Evolutionary conservation across 2,329 filamentous ascomycete species (phyloP).

Genomic region (Neophaeococcomyces mojaviensis): DNA sequence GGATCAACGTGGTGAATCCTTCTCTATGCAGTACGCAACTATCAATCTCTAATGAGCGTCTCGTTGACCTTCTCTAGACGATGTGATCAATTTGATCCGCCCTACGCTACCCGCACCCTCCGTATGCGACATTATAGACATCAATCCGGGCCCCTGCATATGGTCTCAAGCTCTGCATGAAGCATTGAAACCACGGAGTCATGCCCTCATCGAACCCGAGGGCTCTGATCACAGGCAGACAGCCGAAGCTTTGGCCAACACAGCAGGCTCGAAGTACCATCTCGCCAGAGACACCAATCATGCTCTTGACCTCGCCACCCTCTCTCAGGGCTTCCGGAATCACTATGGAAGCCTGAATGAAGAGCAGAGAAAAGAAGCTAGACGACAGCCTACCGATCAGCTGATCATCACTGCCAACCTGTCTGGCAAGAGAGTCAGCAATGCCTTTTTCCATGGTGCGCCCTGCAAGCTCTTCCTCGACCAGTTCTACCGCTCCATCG

Average conservation of each 20-base stretch:
- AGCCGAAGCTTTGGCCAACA: slow-evolving; percentile 51
- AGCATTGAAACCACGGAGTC: slow-evolving; percentile 66
- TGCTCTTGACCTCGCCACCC: slow-evolving; percentile 31
- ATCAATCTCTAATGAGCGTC: no score
- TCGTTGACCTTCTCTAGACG: slow-evolving; percentile 32
- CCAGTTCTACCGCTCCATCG: slow-evolving; percentile 55
- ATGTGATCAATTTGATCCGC: slow-evolving; percentile 62
- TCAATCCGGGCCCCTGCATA: slow-evolving; percentile 72
- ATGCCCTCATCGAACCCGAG: slow-evolving; percentile 75
- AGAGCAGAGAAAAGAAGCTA: slow-evolving; percentile 33
- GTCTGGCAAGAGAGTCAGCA: slow-evolving; percentile 27
- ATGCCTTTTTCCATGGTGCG: slow-evolving; percentile 50
- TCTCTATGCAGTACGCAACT: no score
- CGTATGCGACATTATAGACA: slow-evolving; percentile 78
- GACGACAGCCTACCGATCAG: slow-evolving; percentile 55
- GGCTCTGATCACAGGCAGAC: slow-evolving; percentile 50
- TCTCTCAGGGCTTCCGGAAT: slow-evolving; percentile 18
- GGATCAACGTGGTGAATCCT: neutral
- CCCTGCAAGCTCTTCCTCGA: slow-evolving; percentile 45
- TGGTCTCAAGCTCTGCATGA: slow-evolving; percentile 74
- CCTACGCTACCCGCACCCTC: slow-evolving; percentile 60
- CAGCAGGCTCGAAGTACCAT: slow-evolving; percentile 34
- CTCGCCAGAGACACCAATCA: slow-evolving; percentile 43
- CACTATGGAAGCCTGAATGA: slow-evolving; percentile 1
- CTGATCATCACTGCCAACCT: slow-evolving; percentile 68